Evolutionary conservation across 257 asterid species (phyloP), one percentile per base, ranked within the genome.

Genomic region (Ehretia macrophylla): DNA sequence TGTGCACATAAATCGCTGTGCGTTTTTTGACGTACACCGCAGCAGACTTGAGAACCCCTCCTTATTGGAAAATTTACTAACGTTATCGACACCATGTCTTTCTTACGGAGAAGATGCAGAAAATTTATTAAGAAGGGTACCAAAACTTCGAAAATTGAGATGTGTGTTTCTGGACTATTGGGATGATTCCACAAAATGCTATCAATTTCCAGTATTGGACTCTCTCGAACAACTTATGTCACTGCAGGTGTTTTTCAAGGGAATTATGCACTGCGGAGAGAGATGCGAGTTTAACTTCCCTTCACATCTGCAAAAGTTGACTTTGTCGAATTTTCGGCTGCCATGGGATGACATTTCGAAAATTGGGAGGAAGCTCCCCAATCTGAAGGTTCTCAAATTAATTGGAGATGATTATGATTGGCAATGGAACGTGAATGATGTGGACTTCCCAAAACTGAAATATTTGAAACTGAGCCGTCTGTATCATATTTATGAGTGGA

Each of bases 351-450:
- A 11, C 14, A 1, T 52, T 14, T 52, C 57, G 20, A 22, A 8
- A 13, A 52, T 52, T 21, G 27, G 38, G 16, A 52, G 32, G 57
- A 52, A 10, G 17, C 32, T 52, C 12, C 57, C 38, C 8, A 52
- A 52, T 16, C 57, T 52, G 19, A 35, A 52, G 32, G 57, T 52
- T 52, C 57, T 52, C 37, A 52, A 52, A 52, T 11, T 52, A 19
- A 17, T 14, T 12, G 10, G 54, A 4, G 5, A 2, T n/a, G 57
- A 21, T 52, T 27, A 0, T 11, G 47, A 10, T 42, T 4, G 8
- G 8, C 3, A 1, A 42, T 42, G 57, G 39, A 14, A 20, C 17
- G 16, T 52, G 57, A 37, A 16, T 20, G 57, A 52, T 10, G 57
- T 4, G 32, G 57, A 52, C 18, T 52, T 52, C 18, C 57, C 57